These are phyloP conservation scores for Arabidopsis hybrid DNA, from an alignment of 441 rosid species.

Conservation along the genomic window DNA sequence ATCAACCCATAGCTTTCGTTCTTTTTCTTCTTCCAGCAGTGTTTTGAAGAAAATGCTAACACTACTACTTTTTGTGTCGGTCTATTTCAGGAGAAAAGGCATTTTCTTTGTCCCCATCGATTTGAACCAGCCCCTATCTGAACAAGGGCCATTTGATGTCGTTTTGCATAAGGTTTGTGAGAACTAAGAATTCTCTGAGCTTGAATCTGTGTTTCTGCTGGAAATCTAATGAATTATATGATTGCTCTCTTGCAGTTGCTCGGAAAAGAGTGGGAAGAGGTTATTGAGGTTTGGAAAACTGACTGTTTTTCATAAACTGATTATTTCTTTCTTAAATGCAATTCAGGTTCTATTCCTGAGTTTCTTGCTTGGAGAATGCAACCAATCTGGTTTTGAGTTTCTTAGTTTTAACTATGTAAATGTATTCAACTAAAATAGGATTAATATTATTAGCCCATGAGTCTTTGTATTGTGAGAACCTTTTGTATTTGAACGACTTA, in stretches of 20 bases:
- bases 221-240: constrained; percentile 44
- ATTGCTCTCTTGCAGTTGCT: constrained; percentile 62
- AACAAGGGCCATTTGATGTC: constrained; percentile 96
- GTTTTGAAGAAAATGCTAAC: constrained; percentile 28
- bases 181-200: constrained; percentile 24
- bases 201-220: constrained; percentile 17
- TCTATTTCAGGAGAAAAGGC: constrained; percentile 75
- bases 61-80: constrained; percentile 36
- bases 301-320: constrained; percentile 3
- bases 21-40: background rate
- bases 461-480: background rate
- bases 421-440: background rate
- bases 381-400: background rate
- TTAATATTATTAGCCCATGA: background rate
- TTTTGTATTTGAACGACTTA: no score
- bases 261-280: constrained; percentile 81
- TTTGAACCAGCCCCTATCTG: constrained; percentile 65
- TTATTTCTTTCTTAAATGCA: background rate
- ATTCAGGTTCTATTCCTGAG: background rate
- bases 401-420: background rate
- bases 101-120: constrained; percentile 80
- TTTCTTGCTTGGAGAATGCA: background rate
- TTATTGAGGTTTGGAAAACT: constrained; percentile 75
- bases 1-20: constrained; percentile 35
- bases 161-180: constrained; percentile 88